Evolutionary conservation across 2,329 filamentous ascomycete species (phyloP), one percentile per base, ranked within the genome.

Genomic region (Albophoma yamanashiensis): DNA sequence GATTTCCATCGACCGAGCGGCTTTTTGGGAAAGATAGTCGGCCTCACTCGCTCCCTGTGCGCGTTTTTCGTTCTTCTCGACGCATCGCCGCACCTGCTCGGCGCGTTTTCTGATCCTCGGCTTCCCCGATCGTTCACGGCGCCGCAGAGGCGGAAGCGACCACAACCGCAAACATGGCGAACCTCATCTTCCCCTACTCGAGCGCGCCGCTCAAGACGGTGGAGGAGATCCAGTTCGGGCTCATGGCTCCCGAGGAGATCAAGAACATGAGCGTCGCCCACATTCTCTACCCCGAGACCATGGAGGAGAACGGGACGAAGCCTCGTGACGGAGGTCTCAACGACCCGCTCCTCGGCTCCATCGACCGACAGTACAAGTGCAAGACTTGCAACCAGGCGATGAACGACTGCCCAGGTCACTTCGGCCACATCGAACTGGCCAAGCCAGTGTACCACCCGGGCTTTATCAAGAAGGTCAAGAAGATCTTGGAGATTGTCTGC

Each of bases 401-500:
- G 84, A 88, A 89, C 65, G 91, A 96, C 73, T 99, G 94, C 74
- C 93, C 94, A 62, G 94, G 94, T 62, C 94, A 99, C 74, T 99
- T 99, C 73, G 94, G 94, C 65, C 95, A 99, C 76, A 99, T 99
- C 69, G 95, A 99, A 78, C 83, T 99, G 67, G 92, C 94, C 50
- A 92, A 91, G 72, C 94, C 95, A 60, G 94, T 99, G 68, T 99
- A 89, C 75, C 94, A 99, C 69, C 78, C 82, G 80, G 94, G 94
- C 70, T 99, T 97, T 77, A 89, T 99, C 79, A 95, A 91, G 75
- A 97, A 97, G 81, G 92, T 96, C 78, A 99, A 99, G 83, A 99
- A 97, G 82, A 86, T 99, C 69, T 82, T 99, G 75, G 95, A 99
- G 83, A 94, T 92, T 68, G 92, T 99, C 75, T 99, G 95, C 83